phyloP scores from a whole-genome alignment of 257 asterid genomes.

The Striga asiatica region DNA sequence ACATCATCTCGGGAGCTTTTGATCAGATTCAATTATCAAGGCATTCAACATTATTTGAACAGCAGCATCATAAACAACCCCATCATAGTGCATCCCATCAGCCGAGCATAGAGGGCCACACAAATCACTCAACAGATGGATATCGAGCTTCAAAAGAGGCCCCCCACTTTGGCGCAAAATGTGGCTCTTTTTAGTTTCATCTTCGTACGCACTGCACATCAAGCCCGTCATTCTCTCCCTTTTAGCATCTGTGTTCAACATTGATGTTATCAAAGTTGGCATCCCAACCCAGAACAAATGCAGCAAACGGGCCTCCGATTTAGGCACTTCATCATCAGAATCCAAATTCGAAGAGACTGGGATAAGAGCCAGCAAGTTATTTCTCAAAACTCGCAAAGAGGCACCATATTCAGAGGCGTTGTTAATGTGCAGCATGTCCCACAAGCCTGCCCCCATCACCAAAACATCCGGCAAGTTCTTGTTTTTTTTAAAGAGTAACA shows the following conservation, averaged over 20 bases:
- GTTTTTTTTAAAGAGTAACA: conserved; percentile 30
- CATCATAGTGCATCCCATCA: conserved; percentile 90
- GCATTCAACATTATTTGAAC: conserved; percentile 80
- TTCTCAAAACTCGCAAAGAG: conserved; percentile 41
- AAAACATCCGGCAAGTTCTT: conserved; percentile 58
- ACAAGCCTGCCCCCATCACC: conserved; percentile 84
- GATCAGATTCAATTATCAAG: conserved; percentile 81
- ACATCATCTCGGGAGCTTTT: conserved; percentile 34
- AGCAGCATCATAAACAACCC: conserved; percentile 62
- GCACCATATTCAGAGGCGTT: conserved; percentile 49
- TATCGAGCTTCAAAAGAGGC: conserved; percentile 60
- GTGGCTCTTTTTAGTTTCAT: conserved; percentile 42
- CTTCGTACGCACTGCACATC: conserved; percentile 38
- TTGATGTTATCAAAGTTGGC: conserved; percentile 66
- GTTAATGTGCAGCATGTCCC: conserved; percentile 84
- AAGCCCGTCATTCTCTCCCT: conserved; percentile 50
- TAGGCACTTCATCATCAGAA: conserved; percentile 14
- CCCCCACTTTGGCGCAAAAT: conserved; percentile 55
- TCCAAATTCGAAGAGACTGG: conserved; percentile 49
- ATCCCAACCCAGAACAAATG: conserved; percentile 89
- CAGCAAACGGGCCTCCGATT: conserved; percentile 27
- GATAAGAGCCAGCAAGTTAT: conserved; percentile 40
- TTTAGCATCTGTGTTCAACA: conserved; percentile 70
- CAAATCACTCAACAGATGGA: conserved; percentile 39
- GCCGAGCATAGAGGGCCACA: conserved; percentile 70